Evolutionary conservation across 2,329 filamentous ascomycete genomes (phyloP).

Genomic region (Monosporascus sp.): DNA sequence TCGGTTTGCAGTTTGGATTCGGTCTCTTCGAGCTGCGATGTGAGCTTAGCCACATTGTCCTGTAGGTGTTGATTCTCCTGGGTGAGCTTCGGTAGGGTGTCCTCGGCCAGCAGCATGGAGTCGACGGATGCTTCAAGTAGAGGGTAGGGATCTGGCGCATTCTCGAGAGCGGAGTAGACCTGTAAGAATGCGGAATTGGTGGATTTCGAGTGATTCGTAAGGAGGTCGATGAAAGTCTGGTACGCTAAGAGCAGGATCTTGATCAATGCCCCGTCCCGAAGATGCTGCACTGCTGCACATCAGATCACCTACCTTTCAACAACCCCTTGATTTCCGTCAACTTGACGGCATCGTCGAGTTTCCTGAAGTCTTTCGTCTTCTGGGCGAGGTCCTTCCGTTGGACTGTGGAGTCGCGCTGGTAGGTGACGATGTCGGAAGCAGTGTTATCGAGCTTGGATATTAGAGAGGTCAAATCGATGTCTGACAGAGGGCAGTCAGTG

Average conservation of each 20-base stretch:
- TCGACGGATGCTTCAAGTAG: constrained; percentile 95
- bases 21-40: constrained; percentile 74
- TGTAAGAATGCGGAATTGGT: constrained; percentile 91
- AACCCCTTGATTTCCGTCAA: constrained; percentile 83
- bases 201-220: constrained; percentile 93
- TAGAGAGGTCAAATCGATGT: constrained; percentile 79
- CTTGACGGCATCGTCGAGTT: constrained; percentile 81
- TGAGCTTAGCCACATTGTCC: constrained; percentile 68
- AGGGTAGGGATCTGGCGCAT: constrained; percentile 94
- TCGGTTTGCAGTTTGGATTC: constrained; percentile 79
- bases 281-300: constrained; percentile 5
- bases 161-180: constrained; percentile 86
- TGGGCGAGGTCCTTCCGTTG: constrained; percentile 97
- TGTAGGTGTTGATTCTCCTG: constrained; percentile 87
- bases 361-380: constrained; percentile 97
- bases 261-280: not conserved
- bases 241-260: constrained; percentile 57
- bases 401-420: constrained; percentile 91
- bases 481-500: constrained; percentile 40
- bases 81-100: constrained; percentile 85
- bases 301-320: constrained; percentile 64
- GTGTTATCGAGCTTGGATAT: constrained; percentile 84
- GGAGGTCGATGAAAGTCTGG: constrained; percentile 92
- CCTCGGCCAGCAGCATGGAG: constrained; percentile 84
- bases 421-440: constrained; percentile 89